A percentile compares a stretch with the other conserved stretches of the same genome.
These are phyloP conservation scores for Hymenoscyphus albidus DNA, from an alignment of 2,329 filamentous ascomycete genomes.

Conservation along the genomic window DNA sequence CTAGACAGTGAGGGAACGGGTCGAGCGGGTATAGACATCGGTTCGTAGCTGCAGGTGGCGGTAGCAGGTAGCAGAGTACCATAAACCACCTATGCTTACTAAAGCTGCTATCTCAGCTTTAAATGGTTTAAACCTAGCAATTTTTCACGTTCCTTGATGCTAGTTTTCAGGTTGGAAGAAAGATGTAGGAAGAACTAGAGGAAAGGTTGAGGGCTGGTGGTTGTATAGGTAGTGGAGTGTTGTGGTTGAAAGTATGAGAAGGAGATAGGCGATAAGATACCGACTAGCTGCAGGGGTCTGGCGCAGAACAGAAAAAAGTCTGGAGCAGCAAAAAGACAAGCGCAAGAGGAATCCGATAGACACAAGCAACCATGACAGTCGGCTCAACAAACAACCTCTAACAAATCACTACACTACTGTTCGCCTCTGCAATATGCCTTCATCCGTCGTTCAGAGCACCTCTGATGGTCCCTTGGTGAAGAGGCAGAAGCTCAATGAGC, in stretches of 20 bases:
- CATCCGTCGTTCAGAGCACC: conserved; percentile 38
- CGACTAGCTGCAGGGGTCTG: conserved; percentile 16
- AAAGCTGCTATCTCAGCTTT: too few species aligned
- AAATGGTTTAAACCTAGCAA: too few species aligned
- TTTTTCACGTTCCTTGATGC: too few species aligned
- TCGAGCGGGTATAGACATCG: too few species aligned
- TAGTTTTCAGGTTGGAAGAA: too few species aligned
- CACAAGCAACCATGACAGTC: background rate
- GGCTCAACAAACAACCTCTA: background rate
- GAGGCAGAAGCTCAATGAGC: conserved; percentile 63
- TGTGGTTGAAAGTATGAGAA: conserved; percentile 3
- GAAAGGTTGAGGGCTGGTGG: too few species aligned
- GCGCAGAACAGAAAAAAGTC: background rate
- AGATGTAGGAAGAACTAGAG: too few species aligned
- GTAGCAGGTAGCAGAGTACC: too few species aligned
- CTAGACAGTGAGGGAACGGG: too few species aligned
- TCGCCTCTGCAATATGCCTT: conserved; percentile 41
- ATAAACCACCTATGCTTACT: too few species aligned
- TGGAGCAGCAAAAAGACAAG: background rate
- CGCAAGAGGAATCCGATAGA: background rate
- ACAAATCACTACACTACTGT: background rate
- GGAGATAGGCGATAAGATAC: conserved; percentile 29
- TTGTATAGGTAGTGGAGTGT: too few species aligned
- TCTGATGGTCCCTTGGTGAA: conserved; percentile 65
- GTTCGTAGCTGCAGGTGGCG: too few species aligned